These are phyloP conservation scores for Westerdykella aurantiaca DNA, from an alignment of 2,329 filamentous ascomycete species.

Conservation along the genomic window DNA sequence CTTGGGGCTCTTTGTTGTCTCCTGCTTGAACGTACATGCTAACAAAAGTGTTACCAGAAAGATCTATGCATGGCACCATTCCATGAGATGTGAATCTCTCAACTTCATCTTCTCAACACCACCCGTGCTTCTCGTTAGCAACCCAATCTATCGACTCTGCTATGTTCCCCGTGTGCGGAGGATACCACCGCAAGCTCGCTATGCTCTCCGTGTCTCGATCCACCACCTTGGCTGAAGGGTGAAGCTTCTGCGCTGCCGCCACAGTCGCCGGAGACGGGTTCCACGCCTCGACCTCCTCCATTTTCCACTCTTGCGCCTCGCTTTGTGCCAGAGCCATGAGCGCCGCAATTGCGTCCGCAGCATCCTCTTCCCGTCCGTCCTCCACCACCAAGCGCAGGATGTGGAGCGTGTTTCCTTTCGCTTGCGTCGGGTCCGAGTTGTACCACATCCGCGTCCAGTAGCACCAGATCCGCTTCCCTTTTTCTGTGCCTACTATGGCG, in stretches of 20 bases:
- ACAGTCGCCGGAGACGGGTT: constrained; percentile 59
- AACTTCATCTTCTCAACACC: constrained; percentile 53
- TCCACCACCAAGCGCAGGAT: constrained; percentile 66
- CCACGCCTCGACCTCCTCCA: constrained; percentile 72
- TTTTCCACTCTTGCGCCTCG: constrained; percentile 66
- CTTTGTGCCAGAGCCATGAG: constrained; percentile 62
- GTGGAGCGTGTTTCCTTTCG: constrained; percentile 61
- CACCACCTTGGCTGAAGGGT: constrained; percentile 46
- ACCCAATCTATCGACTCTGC: constrained; percentile 61
- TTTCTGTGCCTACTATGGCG: constrained; percentile 53
- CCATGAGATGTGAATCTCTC: neutral
- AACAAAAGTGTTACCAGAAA: no score
- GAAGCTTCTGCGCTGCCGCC: constrained; percentile 40
- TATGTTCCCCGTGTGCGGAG: constrained; percentile 37
- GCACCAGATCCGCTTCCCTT: constrained; percentile 61
- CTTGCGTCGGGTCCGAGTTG: constrained; percentile 49
- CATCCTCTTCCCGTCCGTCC: constrained; percentile 38
- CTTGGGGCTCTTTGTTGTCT: no score
- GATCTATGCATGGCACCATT: neutral
- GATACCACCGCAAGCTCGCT: constrained; percentile 65
- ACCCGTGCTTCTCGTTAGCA: constrained; percentile 70
- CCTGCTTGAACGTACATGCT: no score
- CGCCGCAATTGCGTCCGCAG: constrained; percentile 48
- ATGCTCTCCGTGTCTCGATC: constrained; percentile 63
- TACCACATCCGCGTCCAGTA: constrained; percentile 64